Evolutionary conservation across 257 asterid genomes (phyloP).

Genomic region (Solanum gandarillasii): DNA sequence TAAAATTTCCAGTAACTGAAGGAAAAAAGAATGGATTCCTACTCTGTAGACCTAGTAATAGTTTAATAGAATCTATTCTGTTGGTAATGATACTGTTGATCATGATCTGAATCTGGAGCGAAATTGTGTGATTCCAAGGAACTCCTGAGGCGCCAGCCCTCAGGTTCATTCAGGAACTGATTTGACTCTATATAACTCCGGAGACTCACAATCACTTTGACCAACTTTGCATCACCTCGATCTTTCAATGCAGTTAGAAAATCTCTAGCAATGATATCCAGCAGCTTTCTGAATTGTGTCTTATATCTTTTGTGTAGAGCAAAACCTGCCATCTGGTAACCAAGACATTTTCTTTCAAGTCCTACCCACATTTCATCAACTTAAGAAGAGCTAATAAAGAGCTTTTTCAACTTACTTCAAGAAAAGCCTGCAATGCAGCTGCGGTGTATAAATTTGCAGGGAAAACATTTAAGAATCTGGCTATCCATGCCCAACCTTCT

Average conservation of each 20-base stretch:
- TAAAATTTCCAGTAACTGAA: background rate
- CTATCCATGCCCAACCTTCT: conserved; percentile 95
- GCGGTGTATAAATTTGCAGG: conserved; percentile 80
- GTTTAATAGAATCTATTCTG: background rate
- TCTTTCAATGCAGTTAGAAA: conserved; percentile 40
- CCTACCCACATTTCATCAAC: background rate
- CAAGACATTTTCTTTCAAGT: background rate
- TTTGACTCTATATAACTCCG: conserved; percentile 43
- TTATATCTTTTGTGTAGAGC: conserved; percentile 21
- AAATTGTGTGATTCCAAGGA: conserved; percentile 25
- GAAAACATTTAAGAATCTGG: conserved; percentile 68
- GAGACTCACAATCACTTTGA: conserved; percentile 22
- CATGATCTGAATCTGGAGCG: background rate
- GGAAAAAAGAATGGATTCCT: background rate
- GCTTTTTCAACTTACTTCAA: conserved; percentile 44
- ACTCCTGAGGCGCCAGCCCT: conserved; percentile 41
- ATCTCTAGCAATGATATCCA: conserved; percentile 32
- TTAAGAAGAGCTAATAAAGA: background rate
- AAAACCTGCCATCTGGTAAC: no score
- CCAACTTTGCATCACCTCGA: conserved; percentile 27
- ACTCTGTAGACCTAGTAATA: background rate
- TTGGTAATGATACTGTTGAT: background rate
- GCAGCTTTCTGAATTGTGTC: conserved; percentile 59
- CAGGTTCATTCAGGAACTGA: conserved; percentile 51
- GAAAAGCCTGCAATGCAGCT: conserved; percentile 59